Percentiles rank a stretch among this genome's conserved stretches.
Evolutionary conservation across 1,139 yeast species (phyloP).

Genomic region (Hemisphaericaspora xylofermentans): DNA sequence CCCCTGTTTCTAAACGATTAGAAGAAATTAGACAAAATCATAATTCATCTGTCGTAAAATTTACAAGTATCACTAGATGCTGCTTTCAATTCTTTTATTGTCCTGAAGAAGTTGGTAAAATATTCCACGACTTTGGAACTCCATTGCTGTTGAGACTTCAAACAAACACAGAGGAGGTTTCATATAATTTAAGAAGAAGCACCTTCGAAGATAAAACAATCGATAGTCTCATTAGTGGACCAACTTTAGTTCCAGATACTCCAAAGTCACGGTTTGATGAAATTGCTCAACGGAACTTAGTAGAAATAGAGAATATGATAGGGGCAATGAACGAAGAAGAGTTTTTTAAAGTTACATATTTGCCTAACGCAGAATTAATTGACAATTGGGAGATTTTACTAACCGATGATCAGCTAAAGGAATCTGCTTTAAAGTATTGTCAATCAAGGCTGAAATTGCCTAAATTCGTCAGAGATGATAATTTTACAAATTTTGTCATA

Average conservation of each 20-base stretch:
- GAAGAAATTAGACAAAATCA: constrained; percentile 1
- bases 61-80: not conserved
- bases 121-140: not conserved
- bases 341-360: constrained; percentile 4
- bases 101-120: not conserved
- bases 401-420: constrained; percentile 22
- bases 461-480: not conserved
- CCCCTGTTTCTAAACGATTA: constrained; percentile 1
- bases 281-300: not conserved
- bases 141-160: no score
- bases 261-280: not conserved
- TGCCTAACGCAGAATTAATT: constrained; percentile 25
- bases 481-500: constrained; percentile 3
- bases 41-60: not conserved
- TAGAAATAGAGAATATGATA: not conserved
- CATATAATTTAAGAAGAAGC: not conserved
- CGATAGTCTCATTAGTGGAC: not conserved
- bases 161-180: not conserved
- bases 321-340: not conserved
- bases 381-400: constrained; percentile 28
- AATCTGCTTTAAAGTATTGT: constrained; percentile 21
- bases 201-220: not conserved
- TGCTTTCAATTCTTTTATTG: constrained; percentile 3
- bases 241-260: not conserved
- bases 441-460: constrained; percentile 5